Evolutionary conservation across 163 green algal species (phyloP), one percentile per base, ranked within the genome.

Genomic region (Chlamydomonas reinhardtii): DNA sequence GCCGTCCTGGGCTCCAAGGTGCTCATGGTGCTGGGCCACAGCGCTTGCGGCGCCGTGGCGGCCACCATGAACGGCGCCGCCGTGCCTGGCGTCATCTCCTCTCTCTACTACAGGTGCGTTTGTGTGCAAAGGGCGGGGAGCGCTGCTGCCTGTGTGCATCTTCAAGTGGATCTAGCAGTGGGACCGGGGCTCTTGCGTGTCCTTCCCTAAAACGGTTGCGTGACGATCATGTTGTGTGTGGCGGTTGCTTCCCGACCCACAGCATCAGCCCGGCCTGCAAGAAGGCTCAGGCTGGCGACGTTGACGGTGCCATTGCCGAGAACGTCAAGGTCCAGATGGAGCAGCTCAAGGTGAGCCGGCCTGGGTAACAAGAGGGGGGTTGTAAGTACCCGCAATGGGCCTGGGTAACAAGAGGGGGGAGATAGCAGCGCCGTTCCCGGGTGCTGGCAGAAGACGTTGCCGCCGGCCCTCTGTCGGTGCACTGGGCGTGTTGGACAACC

Each of bases 211-310:
- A 31, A 19, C 24, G 61, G 61, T 31, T 27, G 29, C 31, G 59
- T 66, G 64, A 35, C 64, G 64, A 71, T 37, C 29, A 71, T 35
- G 19, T n/a, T 66, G 25, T 11, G 64, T 71, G 29, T 71, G 64
- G 29, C 29, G 29, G 8, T 71, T 71, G 64, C 64, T 35, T 35
- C 29, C 64, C 29, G 64, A 71, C 64, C 27, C 64, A 37, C 64
- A 71, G 64, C 64, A 71, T 71, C 64, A 71, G 64, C 64, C 64
- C 64, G 5, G 64, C 64, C 64, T 71, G 64, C 64, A 71, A 71
- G 64, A 71, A 71, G 64, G 64, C 9, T 22, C 12, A 39, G 64
- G 29, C 64, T n/a, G 64, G 64, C 64, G 64, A 71, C 64, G 64
- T 71, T 2, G 64, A 71, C 29, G 64, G 8, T n/a, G 64, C 64